Base-by-base conservation (phyloP, 2,329 filamentous ascomycete species). In the Mycocentrospora acerina region DNA sequence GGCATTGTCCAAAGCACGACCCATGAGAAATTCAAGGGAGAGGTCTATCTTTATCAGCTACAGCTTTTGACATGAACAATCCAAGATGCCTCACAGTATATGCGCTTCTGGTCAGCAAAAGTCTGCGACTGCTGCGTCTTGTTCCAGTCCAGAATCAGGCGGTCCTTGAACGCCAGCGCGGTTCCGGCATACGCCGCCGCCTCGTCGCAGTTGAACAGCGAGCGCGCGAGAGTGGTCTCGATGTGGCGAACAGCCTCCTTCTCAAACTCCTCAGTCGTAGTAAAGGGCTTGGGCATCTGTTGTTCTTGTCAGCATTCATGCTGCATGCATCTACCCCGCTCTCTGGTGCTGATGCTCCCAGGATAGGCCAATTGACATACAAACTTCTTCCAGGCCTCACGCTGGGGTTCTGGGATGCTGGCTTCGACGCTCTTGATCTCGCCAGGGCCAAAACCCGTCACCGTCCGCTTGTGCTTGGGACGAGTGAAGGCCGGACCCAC, bases 131-230 rank as follows among this genome's bases (percentile, higher is more conserved):
- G 93, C 74, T 98, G 93, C 31, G 93, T 98, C 71, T 85, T 90
- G 74, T 97, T 98, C 93, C 93, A 98, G 55, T 95, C 89, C 48
- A 93, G 84, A 60, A 98, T 85, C 64, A 98, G 76, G 35, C 90
- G 85, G 68, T 98, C 91, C 60, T 93, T 82, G 72, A 98, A 91
- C 17, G 93, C 91, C 59, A 98, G 74, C 51, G 89, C 88, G 29
- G 90, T 89, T 51, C 91, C 93, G 7, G 87, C 82, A 70, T 98
- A 98, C 22, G 90, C 90, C 36, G 93, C 93, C 37, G 77, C 69
- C 71, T 98, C 93, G 74, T 98, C 90, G 71, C 93, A 98, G 71
- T 98, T 98, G 80, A 91, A 97, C 68, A 98, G 81, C 62, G 90
- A 96, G 45, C 93, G 88, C 47, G 93, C 93, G 46, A 98, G 79